Evolutionary conservation across 164 flowering plant species (phyloP).

Genomic region (Pachysandra terminalis): DNA sequence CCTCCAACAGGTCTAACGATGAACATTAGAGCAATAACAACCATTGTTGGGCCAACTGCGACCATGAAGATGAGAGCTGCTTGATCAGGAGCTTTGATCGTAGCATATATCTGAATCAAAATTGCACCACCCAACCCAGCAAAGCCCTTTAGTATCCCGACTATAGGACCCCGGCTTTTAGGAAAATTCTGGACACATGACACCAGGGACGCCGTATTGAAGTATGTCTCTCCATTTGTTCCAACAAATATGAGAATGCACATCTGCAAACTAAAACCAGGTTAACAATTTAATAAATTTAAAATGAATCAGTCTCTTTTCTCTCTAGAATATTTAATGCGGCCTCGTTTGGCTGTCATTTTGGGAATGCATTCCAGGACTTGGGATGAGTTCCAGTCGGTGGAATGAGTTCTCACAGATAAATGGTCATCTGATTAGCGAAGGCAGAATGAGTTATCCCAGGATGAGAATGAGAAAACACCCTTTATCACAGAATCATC

Average conservation of each 20-base stretch:
- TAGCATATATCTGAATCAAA: slow-evolving; percentile 39
- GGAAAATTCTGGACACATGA: slow-evolving; percentile 64
- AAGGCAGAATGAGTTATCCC: too few species aligned
- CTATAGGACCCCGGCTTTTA: slow-evolving; percentile 58
- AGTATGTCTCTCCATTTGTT: slow-evolving; percentile 57
- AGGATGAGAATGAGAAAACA: too few species aligned
- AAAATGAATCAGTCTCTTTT: neutral
- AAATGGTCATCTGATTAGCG: too few species aligned
- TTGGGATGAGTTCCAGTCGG: too few species aligned
- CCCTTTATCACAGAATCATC: too few species aligned
- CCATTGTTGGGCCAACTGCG: slow-evolving; percentile 44
- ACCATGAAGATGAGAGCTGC: slow-evolving; percentile 41
- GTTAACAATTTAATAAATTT: neutral
- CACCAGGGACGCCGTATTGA: slow-evolving; percentile 59
- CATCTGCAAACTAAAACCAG: slow-evolving; percentile 27
- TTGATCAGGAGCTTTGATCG: slow-evolving; percentile 26
- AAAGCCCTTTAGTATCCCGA: slow-evolving; percentile 64
- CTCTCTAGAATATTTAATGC: too few species aligned
- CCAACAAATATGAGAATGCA: slow-evolving; percentile 50
- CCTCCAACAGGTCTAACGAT: slow-evolving; percentile 43
- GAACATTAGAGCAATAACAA: slow-evolving; percentile 42
- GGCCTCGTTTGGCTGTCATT: too few species aligned
- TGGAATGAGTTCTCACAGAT: too few species aligned
- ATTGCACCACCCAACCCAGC: slow-evolving; percentile 64
- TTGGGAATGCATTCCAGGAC: too few species aligned